phyloP scores from a whole-genome alignment of 805 yeast genomes.

The Wickerhamomyces subpelliculosus region DNA sequence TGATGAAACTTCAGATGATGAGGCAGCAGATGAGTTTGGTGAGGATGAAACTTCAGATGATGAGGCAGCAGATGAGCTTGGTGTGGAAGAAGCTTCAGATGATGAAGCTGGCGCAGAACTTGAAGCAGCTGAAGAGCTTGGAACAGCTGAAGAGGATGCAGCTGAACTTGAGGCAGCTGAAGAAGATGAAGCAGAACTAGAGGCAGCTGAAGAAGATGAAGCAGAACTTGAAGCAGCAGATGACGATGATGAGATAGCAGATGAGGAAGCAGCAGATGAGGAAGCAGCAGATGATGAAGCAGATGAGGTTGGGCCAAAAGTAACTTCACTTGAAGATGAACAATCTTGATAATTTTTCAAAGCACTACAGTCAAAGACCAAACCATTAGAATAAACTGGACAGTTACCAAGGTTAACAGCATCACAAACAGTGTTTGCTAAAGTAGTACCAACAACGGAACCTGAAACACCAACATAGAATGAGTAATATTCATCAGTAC shows the following conservation, averaged over 20 bases:
- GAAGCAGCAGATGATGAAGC: neutral
- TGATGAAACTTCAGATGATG: neutral
- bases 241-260: neutral
- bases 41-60: neutral
- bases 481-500: too few relatives aligned
- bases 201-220: neutral
- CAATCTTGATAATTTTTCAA: neutral
- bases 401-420: neutral
- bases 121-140: neutral
- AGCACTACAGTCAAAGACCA: neutral
- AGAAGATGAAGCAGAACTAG: neutral
- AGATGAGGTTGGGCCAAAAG: neutral
- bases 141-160: neutral
- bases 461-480: too few relatives aligned
- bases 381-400: neutral
- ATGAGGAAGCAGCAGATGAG: neutral
- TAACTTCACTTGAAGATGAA: neutral
- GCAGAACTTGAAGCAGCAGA: neutral
- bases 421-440: too few relatives aligned
- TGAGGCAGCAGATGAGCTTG: slow-evolving; percentile 5
- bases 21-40: slow-evolving; percentile 9
- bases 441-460: too few relatives aligned
- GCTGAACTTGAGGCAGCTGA: neutral
- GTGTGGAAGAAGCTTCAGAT: slow-evolving; percentile 4
- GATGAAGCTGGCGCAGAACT: neutral